Conservation (phyloP, 495 filamentous ascomycete species). For the Tuber aestivum region DNA sequence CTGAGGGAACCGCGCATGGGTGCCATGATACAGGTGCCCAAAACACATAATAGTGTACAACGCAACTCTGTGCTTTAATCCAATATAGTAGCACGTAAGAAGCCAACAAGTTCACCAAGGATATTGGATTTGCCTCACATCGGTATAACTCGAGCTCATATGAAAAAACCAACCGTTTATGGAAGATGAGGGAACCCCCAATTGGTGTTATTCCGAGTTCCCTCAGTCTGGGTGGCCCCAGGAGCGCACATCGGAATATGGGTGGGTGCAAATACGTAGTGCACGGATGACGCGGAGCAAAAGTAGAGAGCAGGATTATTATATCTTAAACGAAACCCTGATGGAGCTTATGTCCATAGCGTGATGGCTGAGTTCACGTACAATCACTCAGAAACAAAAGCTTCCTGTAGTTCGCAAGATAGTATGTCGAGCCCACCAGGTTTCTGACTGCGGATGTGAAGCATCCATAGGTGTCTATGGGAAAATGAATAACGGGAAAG, state of each 20-base stretch:
- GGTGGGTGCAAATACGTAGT: background rate
- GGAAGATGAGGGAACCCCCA: background rate
- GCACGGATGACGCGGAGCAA: background rate
- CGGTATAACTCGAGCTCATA: background rate
- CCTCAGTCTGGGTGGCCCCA: background rate
- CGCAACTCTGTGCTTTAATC: background rate
- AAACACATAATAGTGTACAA: background rate
- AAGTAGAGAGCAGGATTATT: background rate
- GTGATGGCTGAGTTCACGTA: slow-evolving; percentile 1
- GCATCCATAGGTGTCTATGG: slow-evolving; percentile 8
- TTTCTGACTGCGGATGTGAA: background rate
- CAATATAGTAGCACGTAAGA: background rate
- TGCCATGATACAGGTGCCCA: background rate
- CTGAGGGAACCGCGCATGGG: background rate
- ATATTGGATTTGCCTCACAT: background rate
- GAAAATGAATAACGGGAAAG: background rate
- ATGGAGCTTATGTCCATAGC: background rate
- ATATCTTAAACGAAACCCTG: background rate
- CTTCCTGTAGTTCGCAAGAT: background rate
- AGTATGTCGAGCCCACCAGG: background rate
- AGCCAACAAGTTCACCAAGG: background rate
- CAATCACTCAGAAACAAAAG: slow-evolving; percentile 17
- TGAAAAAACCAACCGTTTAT: background rate
- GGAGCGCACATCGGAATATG: background rate
- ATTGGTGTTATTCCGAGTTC: background rate